phyloP scores from a whole-genome alignment of 1,284 basidiomycete genomes.

The Malassezia sp. region DNA sequence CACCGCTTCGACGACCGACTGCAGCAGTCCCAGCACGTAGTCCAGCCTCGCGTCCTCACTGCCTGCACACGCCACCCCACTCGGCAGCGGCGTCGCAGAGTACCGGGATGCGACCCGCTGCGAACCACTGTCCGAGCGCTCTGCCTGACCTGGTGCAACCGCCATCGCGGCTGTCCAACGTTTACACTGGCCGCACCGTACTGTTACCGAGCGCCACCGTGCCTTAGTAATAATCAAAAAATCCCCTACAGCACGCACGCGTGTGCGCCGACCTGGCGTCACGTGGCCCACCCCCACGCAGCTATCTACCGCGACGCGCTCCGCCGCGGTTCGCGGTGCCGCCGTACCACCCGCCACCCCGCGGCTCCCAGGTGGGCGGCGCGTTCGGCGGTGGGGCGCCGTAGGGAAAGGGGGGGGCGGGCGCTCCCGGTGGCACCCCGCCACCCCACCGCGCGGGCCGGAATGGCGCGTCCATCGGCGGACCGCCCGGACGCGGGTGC shows the following conservation, averaged over 20 bases:
- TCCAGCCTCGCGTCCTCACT: conserved; percentile 4
- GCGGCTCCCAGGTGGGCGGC: neutral
- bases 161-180: too few species aligned
- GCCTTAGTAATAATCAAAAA: too few species aligned
- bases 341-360: conserved; percentile 16
- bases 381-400: neutral
- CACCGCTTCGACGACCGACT: conserved; percentile 5
- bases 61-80: neutral
- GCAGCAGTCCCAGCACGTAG: conserved; percentile 8
- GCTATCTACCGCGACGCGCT: neutral
- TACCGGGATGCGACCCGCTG: too few species aligned
- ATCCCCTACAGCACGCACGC: neutral
- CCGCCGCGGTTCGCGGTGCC: conserved; percentile 5
- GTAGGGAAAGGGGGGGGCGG: neutral
- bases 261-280: neutral
- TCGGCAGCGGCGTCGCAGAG: conserved; percentile 8
- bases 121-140: too few species aligned
- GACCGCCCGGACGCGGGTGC: conserved; percentile 12
- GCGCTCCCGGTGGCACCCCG: neutral
- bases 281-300: too few species aligned
- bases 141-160: too few species aligned
- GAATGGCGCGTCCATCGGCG: neutral
- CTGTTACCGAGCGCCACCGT: too few species aligned
- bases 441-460: neutral
- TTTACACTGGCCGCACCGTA: too few species aligned